phyloP scores from a whole-genome alignment of 2,329 filamentous ascomycete genomes.

The Grosmannia huntii region DNA sequence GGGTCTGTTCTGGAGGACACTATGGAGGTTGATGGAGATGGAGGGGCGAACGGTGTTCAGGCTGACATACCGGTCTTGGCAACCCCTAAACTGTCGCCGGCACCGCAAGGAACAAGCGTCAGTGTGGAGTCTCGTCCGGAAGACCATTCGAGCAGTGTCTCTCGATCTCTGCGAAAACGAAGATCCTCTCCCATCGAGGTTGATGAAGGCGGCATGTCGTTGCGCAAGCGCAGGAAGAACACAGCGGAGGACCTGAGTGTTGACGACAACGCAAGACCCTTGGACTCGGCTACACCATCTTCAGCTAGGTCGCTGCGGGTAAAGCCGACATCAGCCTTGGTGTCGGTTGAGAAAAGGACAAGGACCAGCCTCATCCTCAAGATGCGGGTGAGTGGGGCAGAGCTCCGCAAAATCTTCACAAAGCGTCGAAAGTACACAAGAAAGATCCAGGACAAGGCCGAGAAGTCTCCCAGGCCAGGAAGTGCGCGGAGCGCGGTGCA shows the following conservation, averaged over 20 bases:
- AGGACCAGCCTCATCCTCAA: conserved; percentile 39
- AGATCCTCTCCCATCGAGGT: conserved; percentile 62
- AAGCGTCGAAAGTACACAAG: conserved; percentile 41
- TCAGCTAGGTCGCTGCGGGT: conserved; percentile 47
- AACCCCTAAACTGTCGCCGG: conserved; percentile 52
- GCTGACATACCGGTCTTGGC: conserved; percentile 11
- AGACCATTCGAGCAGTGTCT: conserved; percentile 58
- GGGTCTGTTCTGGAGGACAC: conserved; percentile 15
- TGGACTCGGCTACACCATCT: conserved; percentile 23
- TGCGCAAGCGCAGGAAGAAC: conserved; percentile 41
- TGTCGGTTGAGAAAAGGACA: conserved; percentile 29
- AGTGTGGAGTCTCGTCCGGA: conserved; percentile 59
- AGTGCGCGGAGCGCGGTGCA: conserved; percentile 11
- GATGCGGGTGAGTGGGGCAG: conserved; percentile 42
- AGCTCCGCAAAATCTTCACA: conserved; percentile 47
- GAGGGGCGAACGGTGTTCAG: neutral
- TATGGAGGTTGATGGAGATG: conserved; percentile 8
- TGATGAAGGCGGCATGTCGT: conserved; percentile 38
- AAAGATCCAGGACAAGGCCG: conserved; percentile 28
- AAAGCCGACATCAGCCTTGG: conserved; percentile 26
- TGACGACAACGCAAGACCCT: conserved; percentile 19
- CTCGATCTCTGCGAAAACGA: conserved; percentile 68
- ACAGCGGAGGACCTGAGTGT: conserved; percentile 29
- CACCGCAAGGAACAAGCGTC: conserved; percentile 50
- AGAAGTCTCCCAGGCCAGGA: conserved; percentile 13